Evolutionary conservation across 352 stramenopile genomes (phyloP), one percentile per base, ranked within the genome.

Genomic region (Phytophthora tubulina): DNA sequence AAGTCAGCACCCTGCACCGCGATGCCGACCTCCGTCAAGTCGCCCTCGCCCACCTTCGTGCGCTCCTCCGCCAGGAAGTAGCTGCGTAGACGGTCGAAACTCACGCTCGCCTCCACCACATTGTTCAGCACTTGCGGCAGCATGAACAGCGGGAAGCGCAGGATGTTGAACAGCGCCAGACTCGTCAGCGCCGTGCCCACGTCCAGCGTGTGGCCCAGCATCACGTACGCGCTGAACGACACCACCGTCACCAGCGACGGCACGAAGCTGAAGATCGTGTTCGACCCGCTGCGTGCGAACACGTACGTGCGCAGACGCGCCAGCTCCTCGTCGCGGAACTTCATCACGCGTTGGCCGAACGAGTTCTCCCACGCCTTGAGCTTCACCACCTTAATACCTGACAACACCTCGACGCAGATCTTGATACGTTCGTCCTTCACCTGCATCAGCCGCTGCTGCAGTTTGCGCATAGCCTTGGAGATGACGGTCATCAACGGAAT

Each of bases 371-470:
- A 86, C 54, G 64, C 82, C 65, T 83, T 85, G 52, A 90, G 78
- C 67, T 90, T 90, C 56, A 90, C 79, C 46, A 88, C 78, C 35
- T 79, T 80, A 56, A 89, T 87, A 11, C 83, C 75, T 13, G 79
- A 84, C 51, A 88, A 50, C 49, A 78, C 67, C 49, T 82, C 75
- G 3, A 93, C 92, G 50, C 92, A 98, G 31, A 98, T 66, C 72
- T 98, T 97, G 32, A 99, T 88, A 4, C 97, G 89, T 45, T 88
- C 73, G 78, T 99, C 97, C 45, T 97, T 98, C 38, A 97, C 80
- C 48, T 83, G 73, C 84, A 98, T 97, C 36, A 99, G 68, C 4
- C 65, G 71, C 63, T 92, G 85, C 75, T 98, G 92, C 48, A 97
- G 67, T 8, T 66, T 58, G 42, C 95, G 92, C 85, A 98, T 96